phyloP scores from a whole-genome alignment of 1,284 basidiomycete genomes.

The Ganoderma lucidum region DNA sequence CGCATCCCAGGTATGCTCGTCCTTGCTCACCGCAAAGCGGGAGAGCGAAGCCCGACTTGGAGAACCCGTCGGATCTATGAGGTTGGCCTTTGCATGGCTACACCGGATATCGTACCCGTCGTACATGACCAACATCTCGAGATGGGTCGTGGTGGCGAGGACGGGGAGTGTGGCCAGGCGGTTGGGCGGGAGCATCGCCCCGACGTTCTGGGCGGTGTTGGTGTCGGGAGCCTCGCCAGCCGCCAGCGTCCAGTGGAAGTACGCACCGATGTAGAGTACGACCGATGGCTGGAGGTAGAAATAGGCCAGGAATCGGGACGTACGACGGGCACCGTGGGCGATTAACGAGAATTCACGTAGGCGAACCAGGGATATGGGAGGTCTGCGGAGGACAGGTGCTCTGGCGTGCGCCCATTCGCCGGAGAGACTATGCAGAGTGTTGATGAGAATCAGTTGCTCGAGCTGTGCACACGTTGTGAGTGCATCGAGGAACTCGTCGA shows the following conservation, averaged over 20 bases:
- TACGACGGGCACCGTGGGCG: no score
- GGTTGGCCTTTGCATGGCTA: background rate
- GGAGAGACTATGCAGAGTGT: background rate
- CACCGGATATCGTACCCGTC: background rate
- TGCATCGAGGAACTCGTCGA: conserved; percentile 1
- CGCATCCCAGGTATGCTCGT: background rate
- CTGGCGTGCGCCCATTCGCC: background rate
- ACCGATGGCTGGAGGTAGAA: background rate
- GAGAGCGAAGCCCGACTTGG: background rate
- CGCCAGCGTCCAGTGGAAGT: background rate
- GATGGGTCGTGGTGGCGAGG: background rate
- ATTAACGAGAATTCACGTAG: background rate
- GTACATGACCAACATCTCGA: background rate
- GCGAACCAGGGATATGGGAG: background rate
- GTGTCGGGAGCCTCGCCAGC: no score
- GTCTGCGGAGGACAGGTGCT: background rate
- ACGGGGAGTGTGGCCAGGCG: background rate
- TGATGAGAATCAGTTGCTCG: background rate
- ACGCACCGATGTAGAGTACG: background rate
- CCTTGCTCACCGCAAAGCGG: background rate
- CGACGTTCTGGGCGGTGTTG: background rate
- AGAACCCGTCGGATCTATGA: background rate
- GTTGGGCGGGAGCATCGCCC: background rate
- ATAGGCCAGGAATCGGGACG: background rate
- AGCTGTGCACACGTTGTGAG: background rate